These are phyloP conservation scores for Chalciporus pseudorubinellus DNA, from an alignment of 768 basidiomycete genomes.

Conservation along the genomic window DNA sequence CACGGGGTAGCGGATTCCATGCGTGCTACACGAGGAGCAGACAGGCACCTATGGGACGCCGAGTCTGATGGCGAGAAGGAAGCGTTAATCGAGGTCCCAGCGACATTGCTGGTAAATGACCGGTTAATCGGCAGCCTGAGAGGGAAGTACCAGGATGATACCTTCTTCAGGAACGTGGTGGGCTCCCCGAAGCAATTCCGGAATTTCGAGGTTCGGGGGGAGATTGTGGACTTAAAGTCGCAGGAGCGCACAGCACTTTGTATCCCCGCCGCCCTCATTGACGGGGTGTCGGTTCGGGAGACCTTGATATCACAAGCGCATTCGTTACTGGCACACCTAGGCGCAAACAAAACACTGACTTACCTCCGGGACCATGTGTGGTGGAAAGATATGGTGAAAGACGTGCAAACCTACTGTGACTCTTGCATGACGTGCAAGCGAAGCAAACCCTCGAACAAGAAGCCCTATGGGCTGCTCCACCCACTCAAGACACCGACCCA, in stretches of 20 bases:
- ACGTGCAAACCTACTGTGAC: conserved; percentile 28
- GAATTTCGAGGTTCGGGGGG: conserved; percentile 26
- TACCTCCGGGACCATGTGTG: conserved; percentile 37
- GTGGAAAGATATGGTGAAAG: conserved; percentile 37
- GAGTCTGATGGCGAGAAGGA: too few species aligned
- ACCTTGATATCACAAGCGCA: conserved; percentile 38
- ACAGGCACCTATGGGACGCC: too few species aligned
- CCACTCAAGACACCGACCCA: conserved; percentile 22
- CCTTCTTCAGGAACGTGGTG: too few species aligned
- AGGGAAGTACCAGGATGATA: too few species aligned
- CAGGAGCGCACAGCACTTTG: conserved; percentile 14
- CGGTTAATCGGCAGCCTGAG: too few species aligned
- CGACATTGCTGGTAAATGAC: too few species aligned
- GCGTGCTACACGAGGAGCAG: too few species aligned
- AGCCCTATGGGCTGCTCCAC: conserved; percentile 27
- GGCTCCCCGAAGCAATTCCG: too few species aligned
- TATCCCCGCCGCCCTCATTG: conserved; percentile 19
- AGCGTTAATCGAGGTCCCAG: too few species aligned
- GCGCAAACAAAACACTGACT: conserved; percentile 31
- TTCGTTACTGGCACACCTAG: conserved; percentile 39
- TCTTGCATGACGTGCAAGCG: conserved; percentile 21
- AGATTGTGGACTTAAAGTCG: conserved; percentile 14
- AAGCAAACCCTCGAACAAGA: conserved; percentile 23
- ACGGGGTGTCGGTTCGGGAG: conserved; percentile 25
- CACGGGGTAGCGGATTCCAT: too few species aligned